phyloP scores from a whole-genome alignment of 495 filamentous ascomycete genomes.

The Xylaria nigripes region DNA sequence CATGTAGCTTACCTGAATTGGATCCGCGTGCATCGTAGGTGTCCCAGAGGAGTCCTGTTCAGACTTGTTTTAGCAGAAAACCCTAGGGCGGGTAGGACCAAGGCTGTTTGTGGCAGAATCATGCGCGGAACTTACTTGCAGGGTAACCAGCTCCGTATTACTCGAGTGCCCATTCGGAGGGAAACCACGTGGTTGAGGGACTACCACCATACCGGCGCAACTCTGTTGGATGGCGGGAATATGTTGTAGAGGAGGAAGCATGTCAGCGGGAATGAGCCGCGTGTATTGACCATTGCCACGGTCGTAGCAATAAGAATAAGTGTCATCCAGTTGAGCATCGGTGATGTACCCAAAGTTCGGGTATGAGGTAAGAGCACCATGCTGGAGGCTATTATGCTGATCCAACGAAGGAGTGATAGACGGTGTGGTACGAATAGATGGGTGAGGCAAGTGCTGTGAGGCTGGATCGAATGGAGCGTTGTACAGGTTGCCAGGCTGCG shows the following conservation, averaged over 20 bases:
- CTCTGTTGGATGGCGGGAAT: conserved; percentile 26
- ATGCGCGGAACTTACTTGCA: conserved; percentile 19
- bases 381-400: conserved; percentile 6
- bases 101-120: no score
- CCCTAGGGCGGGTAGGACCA: not conserved
- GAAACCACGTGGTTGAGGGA: conserved; percentile 32
- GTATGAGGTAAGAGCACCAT: conserved; percentile 3
- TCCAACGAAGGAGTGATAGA: conserved; percentile 11
- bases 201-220: conserved; percentile 30
- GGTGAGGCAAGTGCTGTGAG: conserved; percentile 1
- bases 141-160: conserved; percentile 21
- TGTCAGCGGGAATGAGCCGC: conserved; percentile 57
- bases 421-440: not conserved
- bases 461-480: conserved; percentile 7
- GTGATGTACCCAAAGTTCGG: not conserved
- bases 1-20: conserved; percentile 29
- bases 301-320: conserved; percentile 45
- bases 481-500: conserved; percentile 7
- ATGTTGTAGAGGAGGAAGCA: conserved; percentile 42
- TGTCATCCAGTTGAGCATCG: conserved; percentile 13
- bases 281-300: conserved; percentile 52
- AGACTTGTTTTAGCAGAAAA: not conserved
- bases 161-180: conserved; percentile 28
- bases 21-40: conserved; percentile 19
- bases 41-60: conserved; percentile 11